These are phyloP conservation scores for Saccharum spontaneum DNA, from an alignment of 176 grass and related monocot genomes.

Conservation along the genomic window DNA sequence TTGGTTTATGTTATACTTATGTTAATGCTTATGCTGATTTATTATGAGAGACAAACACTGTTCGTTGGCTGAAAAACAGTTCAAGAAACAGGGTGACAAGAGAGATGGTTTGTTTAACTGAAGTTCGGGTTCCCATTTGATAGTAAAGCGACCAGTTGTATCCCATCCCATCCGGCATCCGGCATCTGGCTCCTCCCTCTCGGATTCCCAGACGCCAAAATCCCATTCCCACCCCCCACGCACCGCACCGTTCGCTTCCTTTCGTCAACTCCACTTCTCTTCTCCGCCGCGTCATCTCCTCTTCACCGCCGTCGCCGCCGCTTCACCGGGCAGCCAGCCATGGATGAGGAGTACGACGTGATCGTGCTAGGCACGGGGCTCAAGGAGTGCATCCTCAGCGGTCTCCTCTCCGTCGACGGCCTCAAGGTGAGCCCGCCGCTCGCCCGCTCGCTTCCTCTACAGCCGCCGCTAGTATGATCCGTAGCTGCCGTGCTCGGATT, in stretches of 20 bases:
- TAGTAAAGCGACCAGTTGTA: neutral
- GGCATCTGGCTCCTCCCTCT: conserved; percentile 14
- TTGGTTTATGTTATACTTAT: too few relatives aligned
- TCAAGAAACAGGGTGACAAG: too few relatives aligned
- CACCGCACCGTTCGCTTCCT: conserved; percentile 6
- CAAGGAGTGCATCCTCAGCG: conserved; percentile 99
- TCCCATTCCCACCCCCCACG: neutral
- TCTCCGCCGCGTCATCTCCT: neutral
- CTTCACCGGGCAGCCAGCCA: conserved; percentile 36
- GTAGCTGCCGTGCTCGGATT: conserved; percentile 14
- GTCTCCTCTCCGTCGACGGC: conserved; percentile 96
- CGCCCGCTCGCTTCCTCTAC: neutral
- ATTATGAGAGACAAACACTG: too few relatives aligned
- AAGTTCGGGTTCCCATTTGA: too few relatives aligned
- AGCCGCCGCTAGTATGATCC: conserved; percentile 6
- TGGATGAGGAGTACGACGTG: conserved; percentile 98
- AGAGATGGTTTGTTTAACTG: too few relatives aligned
- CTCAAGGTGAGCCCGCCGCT: conserved; percentile 59
- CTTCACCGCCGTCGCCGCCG: neutral
- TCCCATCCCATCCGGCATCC: conserved; percentile 16
- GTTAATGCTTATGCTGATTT: too few relatives aligned
- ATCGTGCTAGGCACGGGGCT: conserved; percentile 96
- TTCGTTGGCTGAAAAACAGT: too few relatives aligned
- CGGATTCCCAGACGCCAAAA: conserved; percentile 11
- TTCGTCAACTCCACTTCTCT: conserved; percentile 44